phyloP scores from a whole-genome alignment of 805 yeast species.

The Nakazawaea wickerhamii region DNA sequence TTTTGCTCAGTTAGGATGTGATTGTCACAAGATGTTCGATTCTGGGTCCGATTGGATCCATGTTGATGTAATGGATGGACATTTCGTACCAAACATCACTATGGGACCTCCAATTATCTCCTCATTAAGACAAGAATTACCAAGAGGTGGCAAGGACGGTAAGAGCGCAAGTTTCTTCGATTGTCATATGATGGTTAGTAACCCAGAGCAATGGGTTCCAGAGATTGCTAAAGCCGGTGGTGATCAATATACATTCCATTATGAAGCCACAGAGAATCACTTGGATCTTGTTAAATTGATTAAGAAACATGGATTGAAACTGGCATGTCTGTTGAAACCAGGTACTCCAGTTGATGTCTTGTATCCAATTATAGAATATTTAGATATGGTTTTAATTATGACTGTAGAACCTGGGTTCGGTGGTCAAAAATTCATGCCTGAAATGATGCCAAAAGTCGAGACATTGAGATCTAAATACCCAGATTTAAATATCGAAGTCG shows the following conservation, averaged over 20 bases:
- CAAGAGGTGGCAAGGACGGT: constrained; percentile 47
- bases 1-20: constrained; percentile 83
- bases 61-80: constrained; percentile 98
- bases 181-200: constrained; percentile 97
- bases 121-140: constrained; percentile 70
- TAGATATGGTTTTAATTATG: constrained; percentile 96
- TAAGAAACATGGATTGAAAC: constrained; percentile 78
- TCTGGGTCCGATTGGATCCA: constrained; percentile 96
- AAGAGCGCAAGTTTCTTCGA: constrained; percentile 59
- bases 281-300: constrained; percentile 67
- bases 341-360: constrained; percentile 83
- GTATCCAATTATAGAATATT: constrained; percentile 62
- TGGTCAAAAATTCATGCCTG: constrained; percentile 92
- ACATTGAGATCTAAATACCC: constrained; percentile 70
- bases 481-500: constrained; percentile 84
- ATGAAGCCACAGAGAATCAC: constrained; percentile 85
- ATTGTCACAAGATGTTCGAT: constrained; percentile 74
- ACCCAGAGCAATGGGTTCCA: constrained; percentile 90
- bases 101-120: constrained; percentile 88
- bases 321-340: constrained; percentile 93
- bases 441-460: constrained; percentile 95
- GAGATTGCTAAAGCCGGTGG: constrained; percentile 93
- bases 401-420: constrained; percentile 99
- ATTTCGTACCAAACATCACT: constrained; percentile 94
- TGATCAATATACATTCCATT: constrained; percentile 93